Percentiles rank a stretch among this genome's conserved stretches.
These are phyloP conservation scores for Magnolia changhungtana DNA, from an alignment of 164 flowering plant genomes.

Conservation along the genomic window DNA sequence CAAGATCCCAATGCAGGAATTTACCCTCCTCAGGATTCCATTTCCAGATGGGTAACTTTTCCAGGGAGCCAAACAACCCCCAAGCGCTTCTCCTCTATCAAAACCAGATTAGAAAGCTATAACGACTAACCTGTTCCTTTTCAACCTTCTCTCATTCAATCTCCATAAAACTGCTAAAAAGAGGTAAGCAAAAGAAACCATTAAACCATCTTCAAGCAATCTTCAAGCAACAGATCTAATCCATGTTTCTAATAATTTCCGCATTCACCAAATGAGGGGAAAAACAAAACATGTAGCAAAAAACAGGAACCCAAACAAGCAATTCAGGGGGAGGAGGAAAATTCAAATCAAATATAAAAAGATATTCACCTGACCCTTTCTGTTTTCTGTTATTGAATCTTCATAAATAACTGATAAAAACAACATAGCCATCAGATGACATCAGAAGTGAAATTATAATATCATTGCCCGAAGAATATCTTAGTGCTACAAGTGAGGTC, in stretches of 20 bases:
- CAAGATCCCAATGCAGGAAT: neutral
- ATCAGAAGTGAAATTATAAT: neutral
- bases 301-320: neutral
- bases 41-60: neutral
- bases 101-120: neutral
- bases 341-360: neutral
- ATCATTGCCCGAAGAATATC: neutral
- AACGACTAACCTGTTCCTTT: neutral
- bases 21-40: neutral
- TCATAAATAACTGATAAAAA: neutral
- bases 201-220: neutral
- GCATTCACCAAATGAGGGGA: neutral
- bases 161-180: slow-evolving; percentile 5
- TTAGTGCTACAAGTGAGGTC: neutral
- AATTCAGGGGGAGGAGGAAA: too few relatives aligned
- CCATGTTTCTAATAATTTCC: neutral
- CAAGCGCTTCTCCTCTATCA: neutral
- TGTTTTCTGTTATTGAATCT: neutral
- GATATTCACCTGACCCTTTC: slow-evolving; percentile 2
- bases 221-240: neutral
- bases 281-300: neutral
- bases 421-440: neutral
- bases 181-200: neutral
- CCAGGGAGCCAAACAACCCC: neutral
- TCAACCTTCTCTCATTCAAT: slow-evolving; percentile 1